These are phyloP conservation scores for Diplodia intermedia DNA, from an alignment of 2,329 filamentous ascomycete genomes.

Conservation along the genomic window DNA sequence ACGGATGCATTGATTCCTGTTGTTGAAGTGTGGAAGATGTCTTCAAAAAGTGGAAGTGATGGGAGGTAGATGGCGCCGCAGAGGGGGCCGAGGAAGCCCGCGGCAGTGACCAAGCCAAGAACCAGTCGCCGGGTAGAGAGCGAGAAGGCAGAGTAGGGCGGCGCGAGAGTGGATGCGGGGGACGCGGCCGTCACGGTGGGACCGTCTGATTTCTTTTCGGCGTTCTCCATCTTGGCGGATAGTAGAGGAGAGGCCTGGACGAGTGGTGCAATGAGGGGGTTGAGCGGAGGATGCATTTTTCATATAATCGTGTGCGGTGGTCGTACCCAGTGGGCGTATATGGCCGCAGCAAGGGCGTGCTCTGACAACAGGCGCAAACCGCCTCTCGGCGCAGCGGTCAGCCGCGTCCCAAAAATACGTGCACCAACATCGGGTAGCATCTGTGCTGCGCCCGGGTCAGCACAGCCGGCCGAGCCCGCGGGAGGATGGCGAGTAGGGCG, in stretches of 20 bases:
- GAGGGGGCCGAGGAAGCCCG: slow-evolving; percentile 54
- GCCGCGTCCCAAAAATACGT: slow-evolving; percentile 1
- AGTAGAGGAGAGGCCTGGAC: not conserved
- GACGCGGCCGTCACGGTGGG: not conserved
- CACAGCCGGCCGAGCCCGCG: not conserved
- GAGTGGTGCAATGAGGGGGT: not conserved
- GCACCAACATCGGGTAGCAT: not conserved
- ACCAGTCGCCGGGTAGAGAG: slow-evolving; percentile 48
- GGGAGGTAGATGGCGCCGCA: slow-evolving; percentile 56
- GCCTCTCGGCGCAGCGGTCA: slow-evolving; percentile 1
- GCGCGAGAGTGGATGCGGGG: not conserved
- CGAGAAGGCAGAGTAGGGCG: slow-evolving; percentile 51
- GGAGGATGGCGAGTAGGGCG: not conserved
- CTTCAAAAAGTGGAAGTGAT: slow-evolving; percentile 47
- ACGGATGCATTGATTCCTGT: slow-evolving; percentile 54
- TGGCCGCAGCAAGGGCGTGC: not conserved
- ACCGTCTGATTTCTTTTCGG: not conserved
- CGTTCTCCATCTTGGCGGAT: not conserved
- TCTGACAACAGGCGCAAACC: not conserved
- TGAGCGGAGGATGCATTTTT: not conserved
- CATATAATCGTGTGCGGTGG: not conserved
- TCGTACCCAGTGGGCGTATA: too few species aligned
- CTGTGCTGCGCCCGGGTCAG: not conserved
- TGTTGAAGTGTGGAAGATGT: slow-evolving; percentile 47
- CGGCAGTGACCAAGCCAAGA: slow-evolving; percentile 50